Percentiles rank a stretch among this genome's conserved stretches.
Evolutionary conservation across 805 yeast species (phyloP).

Genomic region (Nakazawaea ernobii): DNA sequence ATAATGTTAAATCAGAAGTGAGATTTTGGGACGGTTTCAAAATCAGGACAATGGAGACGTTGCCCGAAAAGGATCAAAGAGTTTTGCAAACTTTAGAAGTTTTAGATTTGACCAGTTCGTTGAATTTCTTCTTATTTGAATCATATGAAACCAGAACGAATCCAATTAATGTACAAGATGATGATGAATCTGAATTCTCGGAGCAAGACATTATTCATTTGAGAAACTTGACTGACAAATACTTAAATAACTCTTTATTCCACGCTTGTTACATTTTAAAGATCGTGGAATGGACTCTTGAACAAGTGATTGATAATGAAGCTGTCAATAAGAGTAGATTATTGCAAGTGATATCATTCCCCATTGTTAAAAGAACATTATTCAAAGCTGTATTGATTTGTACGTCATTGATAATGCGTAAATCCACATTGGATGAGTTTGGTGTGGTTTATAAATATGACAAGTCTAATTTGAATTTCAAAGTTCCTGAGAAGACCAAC

Average conservation of each 20-base stretch:
- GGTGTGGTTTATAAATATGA: conserved; percentile 4
- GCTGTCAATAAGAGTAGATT: conserved; percentile 5
- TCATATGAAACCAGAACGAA: background rate
- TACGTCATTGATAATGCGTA: background rate
- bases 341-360: conserved; percentile 1
- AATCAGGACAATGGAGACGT: background rate
- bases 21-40: conserved; percentile 8
- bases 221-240: conserved; percentile 1
- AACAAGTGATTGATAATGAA: conserved; percentile 4
- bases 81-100: conserved; percentile 6
- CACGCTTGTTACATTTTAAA: conserved; percentile 5
- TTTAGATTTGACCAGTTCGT: conserved; percentile 3
- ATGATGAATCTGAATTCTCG: background rate
- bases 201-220: background rate
- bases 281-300: conserved; percentile 1
- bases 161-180: background rate
- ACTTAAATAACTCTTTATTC: conserved; percentile 4
- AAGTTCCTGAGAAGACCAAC: background rate
- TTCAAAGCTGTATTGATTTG: background rate
- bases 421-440: conserved; percentile 2
- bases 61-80: conserved; percentile 1
- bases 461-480: background rate
- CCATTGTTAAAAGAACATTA: conserved; percentile 3
- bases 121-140: conserved; percentile 3
- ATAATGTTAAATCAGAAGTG: background rate